These are phyloP conservation scores for Eucalyptus erythrocorys DNA, from an alignment of 345 rosid species.

Conservation along the genomic window DNA sequence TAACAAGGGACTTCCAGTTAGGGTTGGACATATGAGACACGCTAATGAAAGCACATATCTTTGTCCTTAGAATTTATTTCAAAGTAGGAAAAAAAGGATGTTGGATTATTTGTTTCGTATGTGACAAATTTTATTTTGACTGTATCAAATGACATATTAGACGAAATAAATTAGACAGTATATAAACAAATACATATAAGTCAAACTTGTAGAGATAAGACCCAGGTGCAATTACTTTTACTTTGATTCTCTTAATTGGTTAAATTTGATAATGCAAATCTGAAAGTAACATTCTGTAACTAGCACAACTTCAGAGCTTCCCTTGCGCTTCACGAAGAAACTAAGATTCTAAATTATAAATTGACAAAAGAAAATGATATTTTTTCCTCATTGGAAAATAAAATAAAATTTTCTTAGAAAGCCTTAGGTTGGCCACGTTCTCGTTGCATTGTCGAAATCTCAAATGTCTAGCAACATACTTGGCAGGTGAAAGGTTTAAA, in stretches of 20 bases:
- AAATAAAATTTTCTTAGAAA: background rate
- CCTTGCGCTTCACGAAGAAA: background rate
- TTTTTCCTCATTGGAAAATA: background rate
- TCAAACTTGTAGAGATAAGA: background rate
- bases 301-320: background rate
- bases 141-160: background rate
- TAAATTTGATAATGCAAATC: background rate
- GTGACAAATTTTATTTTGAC: background rate
- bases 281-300: background rate
- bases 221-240: background rate
- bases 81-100: background rate
- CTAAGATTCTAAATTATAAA: background rate
- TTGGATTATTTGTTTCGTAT: too few relatives aligned
- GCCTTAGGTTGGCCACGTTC: background rate
- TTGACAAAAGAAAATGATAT: background rate
- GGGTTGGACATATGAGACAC: background rate
- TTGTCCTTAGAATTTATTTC: background rate
- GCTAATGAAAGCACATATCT: background rate
- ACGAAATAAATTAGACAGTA: background rate
- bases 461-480: background rate
- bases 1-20: too few relatives aligned
- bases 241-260: background rate
- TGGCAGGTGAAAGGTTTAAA: background rate
- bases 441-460: background rate
- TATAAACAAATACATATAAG: background rate